A percentile compares a stretch with the other conserved stretches of the same genome.
phyloP scores from a whole-genome alignment of 495 filamentous ascomycete species.

The Penicillium lagena region DNA sequence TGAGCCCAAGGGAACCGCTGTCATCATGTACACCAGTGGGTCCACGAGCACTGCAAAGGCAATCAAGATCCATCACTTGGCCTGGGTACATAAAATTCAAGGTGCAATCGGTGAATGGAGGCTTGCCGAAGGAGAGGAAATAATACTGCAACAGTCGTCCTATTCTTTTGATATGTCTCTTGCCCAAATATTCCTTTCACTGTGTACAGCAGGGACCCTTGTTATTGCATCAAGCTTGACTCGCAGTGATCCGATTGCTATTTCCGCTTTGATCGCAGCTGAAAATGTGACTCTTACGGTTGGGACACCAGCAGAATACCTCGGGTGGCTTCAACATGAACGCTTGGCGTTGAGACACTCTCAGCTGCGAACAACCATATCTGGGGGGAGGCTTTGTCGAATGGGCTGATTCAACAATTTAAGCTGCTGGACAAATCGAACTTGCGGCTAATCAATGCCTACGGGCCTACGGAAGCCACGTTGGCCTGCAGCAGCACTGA shows the following conservation, averaged over 20 bases:
- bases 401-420: slow-evolving; percentile 11
- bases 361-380: slow-evolving; percentile 1
- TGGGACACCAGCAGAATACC: slow-evolving; percentile 38
- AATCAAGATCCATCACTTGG: slow-evolving; percentile 24
- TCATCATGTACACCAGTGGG: slow-evolving; percentile 38
- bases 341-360: slow-evolving; percentile 1
- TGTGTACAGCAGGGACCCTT: slow-evolving; percentile 26
- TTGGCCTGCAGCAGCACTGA: slow-evolving; percentile 13
- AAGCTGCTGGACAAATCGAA: slow-evolving; percentile 7
- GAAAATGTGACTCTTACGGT: slow-evolving; percentile 29
- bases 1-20: slow-evolving; percentile 11
- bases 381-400: slow-evolving; percentile 16
- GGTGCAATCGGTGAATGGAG: slow-evolving; percentile 8
- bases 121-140: slow-evolving; percentile 13
- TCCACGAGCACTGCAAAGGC: slow-evolving; percentile 35
- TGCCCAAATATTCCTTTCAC: slow-evolving; percentile 24
- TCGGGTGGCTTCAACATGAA: slow-evolving; percentile 24
- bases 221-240: slow-evolving; percentile 13
- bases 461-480: slow-evolving; percentile 27
- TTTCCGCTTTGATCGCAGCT: slow-evolving; percentile 25
- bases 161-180: slow-evolving; percentile 32
- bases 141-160: slow-evolving; percentile 37
- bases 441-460: slow-evolving; percentile 23
- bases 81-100: slow-evolving; percentile 24
- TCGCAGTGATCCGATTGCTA: slow-evolving; percentile 24